These are phyloP conservation scores for Neurospora terricola DNA, from an alignment of 495 filamentous ascomycete genomes.

Conservation along the genomic window DNA sequence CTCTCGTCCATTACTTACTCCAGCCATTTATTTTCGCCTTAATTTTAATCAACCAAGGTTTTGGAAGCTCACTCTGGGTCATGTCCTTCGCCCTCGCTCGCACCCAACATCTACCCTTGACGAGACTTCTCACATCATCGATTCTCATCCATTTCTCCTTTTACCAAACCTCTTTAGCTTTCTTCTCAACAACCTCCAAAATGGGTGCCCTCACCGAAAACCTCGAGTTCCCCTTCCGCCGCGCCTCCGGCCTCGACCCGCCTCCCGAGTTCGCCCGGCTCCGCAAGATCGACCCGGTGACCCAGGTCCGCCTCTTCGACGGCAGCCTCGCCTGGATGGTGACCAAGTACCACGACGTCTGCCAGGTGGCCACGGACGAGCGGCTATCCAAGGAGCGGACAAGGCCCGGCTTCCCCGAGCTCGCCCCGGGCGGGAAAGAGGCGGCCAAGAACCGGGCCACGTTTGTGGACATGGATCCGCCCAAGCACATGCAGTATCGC, in stretches of 20 bases:
- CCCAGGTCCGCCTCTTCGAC: conserved; percentile 35
- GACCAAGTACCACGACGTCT: conserved; percentile 36
- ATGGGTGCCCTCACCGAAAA: conserved; percentile 8
- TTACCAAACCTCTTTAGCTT: not conserved
- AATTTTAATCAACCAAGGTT: not conserved
- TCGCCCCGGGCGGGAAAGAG: conserved; percentile 27
- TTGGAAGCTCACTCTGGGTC: not conserved
- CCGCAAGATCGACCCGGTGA: conserved; percentile 29
- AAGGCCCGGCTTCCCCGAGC: conserved; percentile 36
- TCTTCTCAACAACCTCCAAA: not conserved
- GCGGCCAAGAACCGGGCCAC: conserved; percentile 34
- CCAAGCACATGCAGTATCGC: conserved; percentile 32
- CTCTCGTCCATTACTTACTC: not conserved
- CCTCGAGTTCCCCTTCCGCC: conserved; percentile 31
- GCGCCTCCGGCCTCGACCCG: conserved; percentile 29
- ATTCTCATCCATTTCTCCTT: not conserved
- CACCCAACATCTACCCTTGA: not conserved
- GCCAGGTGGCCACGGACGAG: conserved; percentile 29
- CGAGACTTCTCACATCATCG: not conserved
- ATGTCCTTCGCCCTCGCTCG: not conserved
- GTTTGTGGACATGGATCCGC: conserved; percentile 41
- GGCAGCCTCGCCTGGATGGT: conserved; percentile 34
- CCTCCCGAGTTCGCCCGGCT: conserved; percentile 32
- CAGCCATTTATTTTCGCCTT: not conserved
- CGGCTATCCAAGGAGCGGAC: conserved; percentile 31